Evolutionary conservation across 805 yeast genomes (phyloP), one percentile per base, ranked within the genome.

Genomic region (Metschnikowia continentalis): DNA sequence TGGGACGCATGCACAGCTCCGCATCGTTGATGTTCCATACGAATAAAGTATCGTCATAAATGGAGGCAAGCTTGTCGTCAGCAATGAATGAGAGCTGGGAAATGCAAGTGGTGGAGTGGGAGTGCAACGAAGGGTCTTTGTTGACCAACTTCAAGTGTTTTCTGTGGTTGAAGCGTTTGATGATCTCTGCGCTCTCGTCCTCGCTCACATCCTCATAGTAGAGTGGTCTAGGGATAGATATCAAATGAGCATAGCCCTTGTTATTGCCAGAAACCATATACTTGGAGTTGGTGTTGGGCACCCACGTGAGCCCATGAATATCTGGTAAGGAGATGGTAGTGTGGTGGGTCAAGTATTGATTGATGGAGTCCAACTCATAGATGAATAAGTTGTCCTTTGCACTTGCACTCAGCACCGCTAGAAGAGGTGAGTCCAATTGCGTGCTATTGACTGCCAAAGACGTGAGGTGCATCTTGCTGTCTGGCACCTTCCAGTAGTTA

Each of bases 111-210:
- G 60, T 47, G 35, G 54, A 48, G 41, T 62, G 69, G 4, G 54
- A 26, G 14, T 30, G 32, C 15, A 61, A 54, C 11, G 60, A 49
- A 5, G 67, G 54, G 46, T 61, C 61, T 49, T 66, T 63, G 51
- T 64, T 64, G 42, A 62, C 63, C 17, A 65, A 55, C 32, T 63
- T 65, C 49, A 88, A 65, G 61, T 84, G 90, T 57, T 83, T 84
- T 46, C 77, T 71, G 69, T 90, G 97, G 66, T 88, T 88, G 71
- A 84, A 90, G 36, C 95, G 72, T 63, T 83, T 86, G 54, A 86
- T 70, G 19, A 90, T 85, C 63, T 83, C 89, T 0, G 97, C 96
- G 49, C 77, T 72, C 22, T 76, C 64, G 2, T 60, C 76, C 5
- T 69, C 71, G 30, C 49, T 57, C 15, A 47, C 58, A 8, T 50